These are phyloP conservation scores for Candida nitratophila DNA, from an alignment of 805 yeast species.

Conservation along the genomic window DNA sequence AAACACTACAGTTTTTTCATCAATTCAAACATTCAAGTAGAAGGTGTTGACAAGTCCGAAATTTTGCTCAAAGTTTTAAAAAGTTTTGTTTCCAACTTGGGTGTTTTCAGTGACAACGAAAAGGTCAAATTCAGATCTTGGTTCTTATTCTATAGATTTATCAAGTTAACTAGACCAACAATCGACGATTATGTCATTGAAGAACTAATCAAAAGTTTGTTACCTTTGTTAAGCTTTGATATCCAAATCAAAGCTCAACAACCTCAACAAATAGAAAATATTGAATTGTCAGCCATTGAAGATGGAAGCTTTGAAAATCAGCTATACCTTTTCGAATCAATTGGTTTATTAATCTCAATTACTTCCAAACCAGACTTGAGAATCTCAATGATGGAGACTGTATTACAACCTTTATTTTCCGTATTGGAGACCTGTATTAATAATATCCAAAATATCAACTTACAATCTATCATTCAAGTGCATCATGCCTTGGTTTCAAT, in stretches of 20 bases:
- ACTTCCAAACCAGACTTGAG: conserved; percentile 36
- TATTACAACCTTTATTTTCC: conserved; percentile 69
- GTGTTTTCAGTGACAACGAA: conserved; percentile 67
- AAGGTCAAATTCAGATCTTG: conserved; percentile 82
- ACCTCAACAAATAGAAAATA: conserved; percentile 12
- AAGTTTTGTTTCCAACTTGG: conserved; percentile 72
- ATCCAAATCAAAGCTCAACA: conserved; percentile 35
- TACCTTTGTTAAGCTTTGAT: conserved; percentile 57
- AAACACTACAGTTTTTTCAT: conserved; percentile 65
- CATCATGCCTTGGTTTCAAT: conserved; percentile 85
- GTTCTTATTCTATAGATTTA: conserved; percentile 81
- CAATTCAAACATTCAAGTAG: conserved; percentile 33
- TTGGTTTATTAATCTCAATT: conserved; percentile 66
- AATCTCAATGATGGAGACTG: conserved; percentile 48
- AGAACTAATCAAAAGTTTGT: conserved; percentile 51
- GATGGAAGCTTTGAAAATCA: conserved; percentile 74
- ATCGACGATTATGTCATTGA: conserved; percentile 44
- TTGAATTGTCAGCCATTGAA: conserved; percentile 35
- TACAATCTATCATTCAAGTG: conserved; percentile 55
- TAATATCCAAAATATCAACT: conserved; percentile 26
- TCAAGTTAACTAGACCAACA: conserved; percentile 67
- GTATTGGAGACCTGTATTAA: conserved; percentile 61
- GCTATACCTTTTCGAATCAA: conserved; percentile 75
- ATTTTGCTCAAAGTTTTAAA: conserved; percentile 60
- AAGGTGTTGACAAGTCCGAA: conserved; percentile 35